phyloP scores from a whole-genome alignment of 805 yeast genomes.

The Yarrowia hollandica region DNA sequence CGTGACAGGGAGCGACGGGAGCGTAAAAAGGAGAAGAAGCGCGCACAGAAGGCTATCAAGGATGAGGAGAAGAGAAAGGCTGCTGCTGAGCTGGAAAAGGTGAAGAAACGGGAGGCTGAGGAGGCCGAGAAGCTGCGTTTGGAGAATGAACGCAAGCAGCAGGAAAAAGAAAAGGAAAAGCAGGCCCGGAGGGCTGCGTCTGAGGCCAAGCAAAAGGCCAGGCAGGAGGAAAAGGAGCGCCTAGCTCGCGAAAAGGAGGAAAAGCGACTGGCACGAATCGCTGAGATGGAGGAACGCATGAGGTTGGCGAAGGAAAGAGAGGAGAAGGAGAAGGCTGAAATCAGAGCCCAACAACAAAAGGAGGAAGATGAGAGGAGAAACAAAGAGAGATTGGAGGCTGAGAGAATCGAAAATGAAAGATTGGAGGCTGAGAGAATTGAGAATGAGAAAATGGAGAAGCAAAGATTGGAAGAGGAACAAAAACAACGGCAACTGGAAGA shows the following conservation, averaged over 20 bases:
- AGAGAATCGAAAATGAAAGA: not conserved
- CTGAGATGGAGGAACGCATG: slow-evolving; percentile 32
- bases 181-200: slow-evolving; percentile 12
- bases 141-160: slow-evolving; percentile 14
- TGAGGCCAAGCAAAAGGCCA: slow-evolving; percentile 31
- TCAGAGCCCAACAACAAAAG: not conserved
- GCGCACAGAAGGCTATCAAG: slow-evolving; percentile 43
- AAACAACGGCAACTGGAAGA: not conserved
- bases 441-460: not conserved
- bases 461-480: not conserved
- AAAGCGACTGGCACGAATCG: slow-evolving; percentile 31
- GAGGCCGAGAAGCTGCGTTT: not conserved
- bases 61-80: slow-evolving; percentile 44
- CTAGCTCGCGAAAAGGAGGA: slow-evolving; percentile 38
- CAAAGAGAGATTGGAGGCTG: slow-evolving; percentile 1
- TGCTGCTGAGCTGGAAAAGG: slow-evolving; percentile 41
- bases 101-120: slow-evolving; percentile 32
- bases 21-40: slow-evolving; percentile 46
- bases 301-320: not conserved
- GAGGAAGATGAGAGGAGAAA: not conserved
- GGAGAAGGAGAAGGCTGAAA: slow-evolving; percentile 1
- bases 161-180: slow-evolving; percentile 12
- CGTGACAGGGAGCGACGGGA: slow-evolving; percentile 45
- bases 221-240: slow-evolving; percentile 37
- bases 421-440: not conserved